Evolutionary conservation across 2,329 filamentous ascomycete genomes (phyloP).

Genomic region (Thelonectria discophora): DNA sequence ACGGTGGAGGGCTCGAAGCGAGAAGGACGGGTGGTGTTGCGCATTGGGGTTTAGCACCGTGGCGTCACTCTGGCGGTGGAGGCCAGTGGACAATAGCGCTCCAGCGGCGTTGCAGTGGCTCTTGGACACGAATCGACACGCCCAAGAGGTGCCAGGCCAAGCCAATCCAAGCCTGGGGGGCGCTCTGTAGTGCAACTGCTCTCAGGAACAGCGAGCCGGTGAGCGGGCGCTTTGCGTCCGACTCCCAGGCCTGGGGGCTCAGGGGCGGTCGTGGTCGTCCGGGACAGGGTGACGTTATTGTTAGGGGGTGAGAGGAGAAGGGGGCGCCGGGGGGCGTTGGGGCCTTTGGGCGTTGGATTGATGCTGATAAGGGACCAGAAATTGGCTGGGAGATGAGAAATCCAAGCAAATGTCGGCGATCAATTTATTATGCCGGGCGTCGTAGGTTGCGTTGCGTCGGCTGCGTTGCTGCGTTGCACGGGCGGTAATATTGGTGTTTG

Average conservation of each 20-base stretch:
- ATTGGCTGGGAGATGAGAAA: conserved; percentile 28
- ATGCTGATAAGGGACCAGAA: conserved; percentile 32
- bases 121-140: conserved; percentile 12
- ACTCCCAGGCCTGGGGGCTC: conserved; percentile 7
- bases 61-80: conserved; percentile 32
- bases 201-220: conserved; percentile 12
- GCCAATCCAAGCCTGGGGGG: conserved; percentile 16
- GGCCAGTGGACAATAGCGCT: conserved; percentile 38
- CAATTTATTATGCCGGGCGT: conserved; percentile 23
- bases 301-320: conserved; percentile 26
- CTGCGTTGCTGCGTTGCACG: not conserved
- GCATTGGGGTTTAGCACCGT: conserved; percentile 41
- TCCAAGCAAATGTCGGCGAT: conserved; percentile 31
- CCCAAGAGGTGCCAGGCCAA: conserved; percentile 13
- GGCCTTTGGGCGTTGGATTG: too few relatives aligned
- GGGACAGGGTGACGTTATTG: conserved; percentile 39
- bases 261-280: conserved; percentile 24
- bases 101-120: conserved; percentile 16
- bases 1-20: conserved; percentile 27
- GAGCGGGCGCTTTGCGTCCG: conserved; percentile 18
- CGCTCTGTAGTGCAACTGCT: conserved; percentile 18
- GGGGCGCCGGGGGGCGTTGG: conserved; percentile 17
- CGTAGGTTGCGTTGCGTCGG: not conserved
- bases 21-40: conserved; percentile 35
- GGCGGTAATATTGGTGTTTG: not conserved